Base-by-base conservation (phyloP, 2,329 filamentous ascomycete species). In the Didymella exigua region DNA sequence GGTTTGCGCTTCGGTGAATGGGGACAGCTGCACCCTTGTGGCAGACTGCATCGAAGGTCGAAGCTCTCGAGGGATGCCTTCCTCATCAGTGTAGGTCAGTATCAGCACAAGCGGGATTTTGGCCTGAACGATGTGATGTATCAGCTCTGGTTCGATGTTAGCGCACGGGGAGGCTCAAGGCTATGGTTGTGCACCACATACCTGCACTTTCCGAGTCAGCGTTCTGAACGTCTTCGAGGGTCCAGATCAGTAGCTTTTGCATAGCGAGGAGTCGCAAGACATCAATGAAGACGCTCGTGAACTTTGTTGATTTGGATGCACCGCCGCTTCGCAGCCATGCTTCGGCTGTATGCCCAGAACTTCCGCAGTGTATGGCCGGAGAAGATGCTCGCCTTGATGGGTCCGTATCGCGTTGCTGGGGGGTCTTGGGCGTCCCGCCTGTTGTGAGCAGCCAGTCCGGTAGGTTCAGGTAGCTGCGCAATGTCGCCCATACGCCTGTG, bases 241-340 rank as follows among this genome's bases (percentile, higher is more conserved):
- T 92, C 64, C 96, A 87, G 68, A 91, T 96, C 49, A 96, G 92
- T 66, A 96, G 87, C 66, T 93, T 95, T 71, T 93, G 87, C 18
- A 87, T 82, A 0, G 91, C 89, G 50, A 98, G 87, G 36, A 96
- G 85, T 47, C 90, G 85, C 45, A 97, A 75, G 9, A 96, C 88
- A 63, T 97, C 93, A 40, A 96, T 78, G 65, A 96, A 93, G 1
- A 90, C 93, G 68, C 92, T 93, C 82, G 93, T 90, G 51, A 96
- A 83, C 11, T 91, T 86, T 61, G 91, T 88, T 1, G 82, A 82
- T 56, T 79, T 81, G 21, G 76, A 77, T 29, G 74, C 71, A 21
- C 78, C 77, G 21, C 79, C 77, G 43, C 75, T 70, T 46, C 76
- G 68, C 21, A 81, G 65, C 79, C 78, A 81, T 8, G 79, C 77